phyloP scores from a whole-genome alignment of 345 rosid genomes.

The Lepidium sativum region DNA sequence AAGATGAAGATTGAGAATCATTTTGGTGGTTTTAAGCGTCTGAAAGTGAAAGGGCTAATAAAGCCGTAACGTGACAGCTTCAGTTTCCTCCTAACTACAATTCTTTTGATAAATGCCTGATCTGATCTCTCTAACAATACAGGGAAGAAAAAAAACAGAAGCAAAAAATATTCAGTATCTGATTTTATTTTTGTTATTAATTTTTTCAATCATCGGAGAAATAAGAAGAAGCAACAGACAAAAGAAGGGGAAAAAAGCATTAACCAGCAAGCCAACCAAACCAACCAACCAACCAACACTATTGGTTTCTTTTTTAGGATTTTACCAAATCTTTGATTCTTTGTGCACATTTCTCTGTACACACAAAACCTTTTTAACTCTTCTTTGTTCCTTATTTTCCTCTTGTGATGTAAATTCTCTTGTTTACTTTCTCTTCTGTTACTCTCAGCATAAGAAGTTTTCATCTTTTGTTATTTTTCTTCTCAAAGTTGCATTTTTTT shows the following conservation, averaged over 20 bases:
- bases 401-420: constrained; percentile 17
- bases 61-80: constrained; percentile 30
- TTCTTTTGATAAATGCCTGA: constrained; percentile 5
- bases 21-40: constrained; percentile 25
- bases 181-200: background rate
- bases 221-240: constrained; percentile 15
- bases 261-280: constrained; percentile 13
- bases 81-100: constrained; percentile 22
- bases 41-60: constrained; percentile 28
- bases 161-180: constrained; percentile 8
- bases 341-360: constrained; percentile 14
- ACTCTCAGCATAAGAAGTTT: background rate
- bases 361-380: background rate
- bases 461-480: background rate
- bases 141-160: background rate
- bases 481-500: background rate
- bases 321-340: constrained; percentile 30
- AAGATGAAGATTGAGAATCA: constrained; percentile 15
- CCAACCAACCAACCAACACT: constrained; percentile 15
- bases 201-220: constrained; percentile 12
- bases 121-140: constrained; percentile 25
- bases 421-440: background rate
- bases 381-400: constrained; percentile 2
- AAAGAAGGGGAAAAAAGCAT: constrained; percentile 9
- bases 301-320: constrained; percentile 24